Base-by-base conservation (phyloP, 768 basidiomycete species). In the Pleurotus citrinopileatus region DNA sequence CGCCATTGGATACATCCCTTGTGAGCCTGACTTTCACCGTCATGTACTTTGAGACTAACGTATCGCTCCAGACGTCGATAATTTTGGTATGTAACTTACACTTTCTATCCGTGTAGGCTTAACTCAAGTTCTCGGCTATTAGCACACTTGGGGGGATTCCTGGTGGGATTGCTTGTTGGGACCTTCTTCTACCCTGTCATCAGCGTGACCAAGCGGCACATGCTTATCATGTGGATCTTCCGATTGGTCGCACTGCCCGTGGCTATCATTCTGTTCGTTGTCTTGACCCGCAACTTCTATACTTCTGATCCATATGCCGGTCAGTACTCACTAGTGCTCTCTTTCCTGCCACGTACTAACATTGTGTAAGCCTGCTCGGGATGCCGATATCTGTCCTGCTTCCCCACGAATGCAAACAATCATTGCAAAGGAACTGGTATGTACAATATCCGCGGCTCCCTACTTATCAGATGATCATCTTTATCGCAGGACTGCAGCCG, bases 141-240 rank as follows among this genome's bases (percentile, higher is more conserved):
- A 89, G 87, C 89, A 3, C 94, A 97, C 69, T 77, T 96, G 6
- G 94, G 95, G 43, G 91, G 91, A 10, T 87, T 94, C 61, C 71
- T 88, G 22, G 88, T 92, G 82, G 89, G 88, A 12, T 76, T 98
- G 7, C 80, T 98, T 7, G 76, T 87, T 29, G 91, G 89, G 20
- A 87, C 87, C 44, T 81, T 87, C 17, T 81, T 99, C 57, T 94
- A 94, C 65, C 96, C 96, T 4, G 83, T 96, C 12, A 90, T 99
- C 52, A 93, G 89, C 62, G 77, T 77, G 17, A 84, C 93, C 2
- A 87, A 77, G 53, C 77, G 86, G 19, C 94, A 94, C 64, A 79
- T 78, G 51, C 65, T 77, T 17, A 78, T 91, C 42, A 82, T 88
- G 65, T 92, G 89, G 85, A 71, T 60, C 34, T 81, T 89, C 64